phyloP scores from a whole-genome alignment of 768 basidiomycete genomes.

The Macrolepiota dolichaula region DNA sequence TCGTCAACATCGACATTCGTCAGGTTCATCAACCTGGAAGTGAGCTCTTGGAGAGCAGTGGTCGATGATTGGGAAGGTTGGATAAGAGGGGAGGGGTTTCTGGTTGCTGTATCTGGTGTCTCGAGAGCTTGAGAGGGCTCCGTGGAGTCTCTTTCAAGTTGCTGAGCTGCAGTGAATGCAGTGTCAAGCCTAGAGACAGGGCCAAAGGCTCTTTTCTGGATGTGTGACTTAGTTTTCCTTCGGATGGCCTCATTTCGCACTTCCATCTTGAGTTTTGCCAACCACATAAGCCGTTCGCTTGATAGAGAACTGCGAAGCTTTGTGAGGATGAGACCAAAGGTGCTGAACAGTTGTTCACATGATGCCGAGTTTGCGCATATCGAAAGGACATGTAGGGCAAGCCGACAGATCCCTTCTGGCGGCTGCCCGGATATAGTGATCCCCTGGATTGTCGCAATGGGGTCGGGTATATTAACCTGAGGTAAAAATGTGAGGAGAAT shows the following conservation, averaged over 20 bases:
- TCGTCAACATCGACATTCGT: too few relatives aligned
- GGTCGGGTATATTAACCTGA: neutral
- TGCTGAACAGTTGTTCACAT: neutral
- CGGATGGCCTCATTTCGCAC: too few relatives aligned
- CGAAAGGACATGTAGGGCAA: neutral
- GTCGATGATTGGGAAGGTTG: neutral
- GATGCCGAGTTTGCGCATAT: neutral
- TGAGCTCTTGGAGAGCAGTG: neutral
- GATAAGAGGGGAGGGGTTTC: too few relatives aligned
- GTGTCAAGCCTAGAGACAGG: too few relatives aligned
- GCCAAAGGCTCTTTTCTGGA: too few relatives aligned
- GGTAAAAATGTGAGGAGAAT: neutral
- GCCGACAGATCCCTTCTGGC: neutral
- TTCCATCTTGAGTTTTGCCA: too few relatives aligned
- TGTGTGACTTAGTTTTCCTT: too few relatives aligned
- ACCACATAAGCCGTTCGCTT: too few relatives aligned
- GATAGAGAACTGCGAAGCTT: neutral
- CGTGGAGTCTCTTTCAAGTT: too few relatives aligned
- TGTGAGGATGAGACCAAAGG: neutral
- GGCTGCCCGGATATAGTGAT: neutral
- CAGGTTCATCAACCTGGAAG: neutral
- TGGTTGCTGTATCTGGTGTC: too few relatives aligned
- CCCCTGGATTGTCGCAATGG: neutral
- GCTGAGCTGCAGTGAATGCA: too few relatives aligned
- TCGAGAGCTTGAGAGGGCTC: too few relatives aligned